Evolutionary conservation across 306 rosid genomes (phyloP), one percentile per base, ranked within the genome.

Genomic region (Quercus aquifolioides): DNA sequence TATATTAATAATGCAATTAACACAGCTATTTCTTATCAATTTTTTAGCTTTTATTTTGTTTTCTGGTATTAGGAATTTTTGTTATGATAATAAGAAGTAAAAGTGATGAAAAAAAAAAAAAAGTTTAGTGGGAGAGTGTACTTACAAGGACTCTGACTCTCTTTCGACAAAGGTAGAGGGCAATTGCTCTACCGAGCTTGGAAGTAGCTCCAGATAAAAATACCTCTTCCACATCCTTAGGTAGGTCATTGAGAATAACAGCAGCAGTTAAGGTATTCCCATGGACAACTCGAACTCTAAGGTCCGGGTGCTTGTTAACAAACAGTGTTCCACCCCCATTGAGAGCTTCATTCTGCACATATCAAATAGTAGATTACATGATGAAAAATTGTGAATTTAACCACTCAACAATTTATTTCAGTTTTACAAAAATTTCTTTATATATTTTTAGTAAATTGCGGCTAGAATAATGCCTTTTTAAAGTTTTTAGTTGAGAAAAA

Each of bases 261-360:
- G 99, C 99, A 38, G 99, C 96, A 20, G 99, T 96, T 84, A 96
- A 82, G 23, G 99, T 96, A 84, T 93, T 96, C 11, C 99, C 99
- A 85, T 96, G 99, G 76, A 96, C 98, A 78, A 96, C 98, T 85
- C 99, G 78, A 63, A 93, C 99, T 83, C 83, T 86, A 3, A 93
- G 97, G 73, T 96, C 82, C 23, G 97, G 97, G 57, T 88, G 99
- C 87, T 96, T 96, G 85, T 89, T 91, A 43, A 96, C 99, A 71
- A 96, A 96, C 19, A 96, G 93, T 56, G 95, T 96, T 77, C 99
- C 99, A 41, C 97, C 98, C 13, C 98, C 98, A 20, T 96, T 96
- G 43, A 93, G 86, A 2, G 97, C 79, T 88, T 96, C 99, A 56
- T 96, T 96, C 99, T 96, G 84, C 76, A 71, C 60, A 67, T 9